Evolutionary conservation across 1,139 yeast species (phyloP), one percentile per base, ranked within the genome.

Genomic region (Yamadazyma membranifaciens): DNA sequence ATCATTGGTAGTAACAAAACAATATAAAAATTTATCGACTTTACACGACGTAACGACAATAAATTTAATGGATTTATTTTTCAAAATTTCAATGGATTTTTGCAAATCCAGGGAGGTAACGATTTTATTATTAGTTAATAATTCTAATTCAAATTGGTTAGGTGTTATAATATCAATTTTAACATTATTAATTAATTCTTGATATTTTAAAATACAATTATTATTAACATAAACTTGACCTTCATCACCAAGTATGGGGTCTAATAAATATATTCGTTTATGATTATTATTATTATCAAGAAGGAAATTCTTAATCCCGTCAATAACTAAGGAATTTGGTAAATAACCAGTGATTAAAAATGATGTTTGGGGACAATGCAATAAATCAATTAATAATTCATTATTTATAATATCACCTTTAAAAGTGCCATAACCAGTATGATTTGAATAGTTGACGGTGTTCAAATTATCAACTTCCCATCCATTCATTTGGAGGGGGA

Each of bases 211-310:
- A 2, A 88, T 71, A 39, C 87, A 86, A 22, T 76, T 75, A 43
- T 78, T 71, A 34, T 81, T 75, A 7, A 89, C 96, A 54, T 89
- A 89, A n/a, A 88, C 57, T 43, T 72, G 74, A 3, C 92, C 95
- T 49, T 86, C 82, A 57, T 89, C 97, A n/a, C 97, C 97, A 72
- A 89, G 72, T 4, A 89, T 96, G 1, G 97, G 96, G 55, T 89
- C 97, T 44, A 88, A 82, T 91, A 87, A 12, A 38, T 37, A 31
- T 35, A 43, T 14, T 12, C 25, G 9, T 3, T 36, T 9, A 16
- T 31, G 24, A 3, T 36, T 15, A 26, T 26, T 14, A 17, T 30
- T 9, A 42, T 16, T 6, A 6, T 11, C 13, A 27, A 27, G 30
- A 7, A n/a, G 7, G 6, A n/a, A 6, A n/a, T 6, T 27, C 12